Evolutionary conservation across 2,329 filamentous ascomycete species (phyloP), one percentile per base, ranked within the genome.

Genomic region (Venturia oleaginea): DNA sequence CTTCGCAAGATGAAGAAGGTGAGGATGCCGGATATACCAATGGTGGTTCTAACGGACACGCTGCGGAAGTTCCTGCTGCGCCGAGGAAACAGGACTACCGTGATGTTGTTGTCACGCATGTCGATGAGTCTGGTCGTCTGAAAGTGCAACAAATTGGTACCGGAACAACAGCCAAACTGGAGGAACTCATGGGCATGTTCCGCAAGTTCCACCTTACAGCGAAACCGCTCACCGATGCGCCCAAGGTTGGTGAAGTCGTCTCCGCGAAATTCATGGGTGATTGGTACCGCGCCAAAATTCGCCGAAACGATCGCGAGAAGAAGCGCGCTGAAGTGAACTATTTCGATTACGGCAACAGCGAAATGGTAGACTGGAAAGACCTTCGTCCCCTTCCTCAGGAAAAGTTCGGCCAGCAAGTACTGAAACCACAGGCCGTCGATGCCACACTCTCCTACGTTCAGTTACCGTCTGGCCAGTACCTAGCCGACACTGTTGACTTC

Each of bases 341-440:
- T 77, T 86, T 99, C 67, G 94, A 99, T 79, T 99, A 95, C 76
- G 94, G 94, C 71, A 99, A 99, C 82, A 88, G 85, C 64, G 94
- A 99, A 77, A 88, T 87, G 72, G 82, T 96, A 65, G 85, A 92
- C 0, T 99, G 93, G 92, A 84, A 86, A 30, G 83, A 85, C 69
- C 85, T 99, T 54, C 89, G 94, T 34, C 82, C 91, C n/a, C 84
- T 99, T 60, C 84, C 87, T 61, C 86, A 91, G 72, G 77, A 85
- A 19, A 88, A 92, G 71, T 99, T 97, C 80, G 65, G 64, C 15
- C 22, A 30, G 19, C 37, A 48, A 27, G 27, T 34, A 6, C 38
- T 67, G 24, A 60, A 59, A 32, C 59, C 85, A 85, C 51, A 79
- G 79, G 94, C 94, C 3, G 78, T 87, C 0, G 93, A 97, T 69